Base-by-base conservation (phyloP, 805 yeast species). In the Priceomyces castillae region DNA sequence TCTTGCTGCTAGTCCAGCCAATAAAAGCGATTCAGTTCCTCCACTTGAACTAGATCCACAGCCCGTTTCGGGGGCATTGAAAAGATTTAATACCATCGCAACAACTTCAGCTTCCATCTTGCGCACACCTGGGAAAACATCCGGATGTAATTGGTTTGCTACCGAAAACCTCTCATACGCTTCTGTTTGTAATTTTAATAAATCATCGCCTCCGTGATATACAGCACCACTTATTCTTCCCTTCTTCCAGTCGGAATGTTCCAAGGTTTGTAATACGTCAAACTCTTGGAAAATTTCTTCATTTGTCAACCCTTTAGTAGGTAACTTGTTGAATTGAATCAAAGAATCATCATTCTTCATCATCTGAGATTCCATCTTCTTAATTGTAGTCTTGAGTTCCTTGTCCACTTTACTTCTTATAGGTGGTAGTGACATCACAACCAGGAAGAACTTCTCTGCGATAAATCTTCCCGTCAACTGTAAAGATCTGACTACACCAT, bases 41-140 rank as follows among this genome's bases (percentile, higher is more conserved):
- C 99, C 99, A 2, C 92, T 82, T 0, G 96, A 84, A 0, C 95
- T 78, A 5, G 94, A 82, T 12, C 98, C 98, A 38, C 71, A 67
- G 0, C 58, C 65, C 26, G 51, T 49, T 12, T 47, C 53, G 0
- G 97, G 97, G 0, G 92, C 96, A 62, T 90, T 76, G 69, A 84
- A 92, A 55, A 90, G 58, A 15, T 73, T 75, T 49, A 94, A 69
- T 4, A 86, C 90, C 98, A 94, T 94, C 1, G 92, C 73, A 3
- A 92, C 97, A 9, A 90, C 88, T 58, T 94, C 98, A 5, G 96
- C 72, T 59, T 92, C 99, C 96, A 92, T 90, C 62, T 92, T 90
- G 34, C 99, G 80, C 6, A 92, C 86, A 4, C 95, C 98, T 0
- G 98, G 99, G 59, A 92, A 92, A 3, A 90, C 94, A 64, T 92